phyloP scores from a whole-genome alignment of 768 basidiomycete genomes.

The Austroboletus eburneus region DNA sequence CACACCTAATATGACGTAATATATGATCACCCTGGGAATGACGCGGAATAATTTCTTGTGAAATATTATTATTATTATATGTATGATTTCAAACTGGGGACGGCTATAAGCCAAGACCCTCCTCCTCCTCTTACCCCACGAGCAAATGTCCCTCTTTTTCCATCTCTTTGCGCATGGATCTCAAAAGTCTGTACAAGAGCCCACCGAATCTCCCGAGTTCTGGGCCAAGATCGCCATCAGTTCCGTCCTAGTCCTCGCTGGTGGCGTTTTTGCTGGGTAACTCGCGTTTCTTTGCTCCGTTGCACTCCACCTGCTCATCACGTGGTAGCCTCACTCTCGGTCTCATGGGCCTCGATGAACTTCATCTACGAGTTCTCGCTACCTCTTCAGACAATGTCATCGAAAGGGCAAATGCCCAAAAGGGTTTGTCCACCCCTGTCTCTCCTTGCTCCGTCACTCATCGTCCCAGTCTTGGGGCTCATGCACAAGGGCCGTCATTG shows the following conservation, averaged over 20 bases:
- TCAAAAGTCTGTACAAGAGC: constrained; percentile 19
- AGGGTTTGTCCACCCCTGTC: constrained; percentile 39
- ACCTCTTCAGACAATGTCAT: constrained; percentile 70
- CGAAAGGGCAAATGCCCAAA: constrained; percentile 68
- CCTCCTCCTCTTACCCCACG: not conserved
- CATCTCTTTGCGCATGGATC: constrained; percentile 1
- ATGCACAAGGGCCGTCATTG: constrained; percentile 76
- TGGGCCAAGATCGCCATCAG: constrained; percentile 71
- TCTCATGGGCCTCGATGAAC: constrained; percentile 89
- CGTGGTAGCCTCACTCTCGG: constrained; percentile 73
- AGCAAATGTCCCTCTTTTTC: constrained; percentile 14
- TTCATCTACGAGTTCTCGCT: constrained; percentile 83
- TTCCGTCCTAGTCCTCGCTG: constrained; percentile 66
- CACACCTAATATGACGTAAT: no score
- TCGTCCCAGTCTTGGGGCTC: constrained; percentile 43
- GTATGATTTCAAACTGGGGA: no score
- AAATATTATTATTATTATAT: no score
- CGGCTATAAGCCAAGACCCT: no score
- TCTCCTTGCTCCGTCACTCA: not conserved
- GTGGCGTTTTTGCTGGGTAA: constrained; percentile 94
- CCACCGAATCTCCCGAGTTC: constrained; percentile 59
- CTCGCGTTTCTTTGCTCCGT: no score
- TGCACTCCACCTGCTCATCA: not conserved
- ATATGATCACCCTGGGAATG: no score
- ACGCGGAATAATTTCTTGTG: no score